A percentile compares a stretch with the other conserved stretches of the same genome.
Conservation (phyloP, 768 basidiomycete species). For the Termitomyces sp. region DNA sequence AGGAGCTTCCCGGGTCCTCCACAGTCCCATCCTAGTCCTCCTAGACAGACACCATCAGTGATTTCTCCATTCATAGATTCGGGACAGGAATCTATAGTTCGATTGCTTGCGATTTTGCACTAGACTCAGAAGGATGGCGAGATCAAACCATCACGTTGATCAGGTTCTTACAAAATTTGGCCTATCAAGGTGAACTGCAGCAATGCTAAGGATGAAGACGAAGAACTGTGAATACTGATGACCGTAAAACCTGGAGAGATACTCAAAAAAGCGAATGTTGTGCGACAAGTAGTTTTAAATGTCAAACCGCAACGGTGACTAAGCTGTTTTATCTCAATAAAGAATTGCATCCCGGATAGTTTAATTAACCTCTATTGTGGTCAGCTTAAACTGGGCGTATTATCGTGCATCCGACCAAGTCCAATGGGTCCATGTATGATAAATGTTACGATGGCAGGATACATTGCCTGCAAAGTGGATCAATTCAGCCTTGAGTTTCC, state of each 20-base stretch:
- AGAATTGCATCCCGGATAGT: too few relatives aligned
- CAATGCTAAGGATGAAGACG: too few relatives aligned
- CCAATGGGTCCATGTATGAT: background rate
- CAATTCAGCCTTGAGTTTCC: background rate
- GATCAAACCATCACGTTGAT: background rate
- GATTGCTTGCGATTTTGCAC: background rate
- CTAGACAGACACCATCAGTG: too few relatives aligned
- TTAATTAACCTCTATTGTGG: background rate
- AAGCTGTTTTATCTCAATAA: too few relatives aligned
- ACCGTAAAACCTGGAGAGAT: too few relatives aligned
- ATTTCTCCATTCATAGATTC: too few relatives aligned
- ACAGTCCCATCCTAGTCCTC: too few relatives aligned
- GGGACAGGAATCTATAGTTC: background rate
- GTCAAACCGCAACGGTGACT: too few relatives aligned
- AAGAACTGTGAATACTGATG: too few relatives aligned
- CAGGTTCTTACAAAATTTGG: background rate
- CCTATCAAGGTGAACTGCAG: background rate
- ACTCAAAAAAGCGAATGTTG: too few relatives aligned
- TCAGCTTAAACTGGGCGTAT: background rate
- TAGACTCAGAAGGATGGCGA: background rate
- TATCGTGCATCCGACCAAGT: background rate
- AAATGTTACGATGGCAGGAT: background rate
- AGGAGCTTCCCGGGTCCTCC: too few relatives aligned
- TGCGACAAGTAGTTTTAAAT: too few relatives aligned
- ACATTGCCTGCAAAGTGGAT: background rate